phyloP scores from a whole-genome alignment of 2,329 filamentous ascomycete genomes.

The Cyphellophora europaea region DNA sequence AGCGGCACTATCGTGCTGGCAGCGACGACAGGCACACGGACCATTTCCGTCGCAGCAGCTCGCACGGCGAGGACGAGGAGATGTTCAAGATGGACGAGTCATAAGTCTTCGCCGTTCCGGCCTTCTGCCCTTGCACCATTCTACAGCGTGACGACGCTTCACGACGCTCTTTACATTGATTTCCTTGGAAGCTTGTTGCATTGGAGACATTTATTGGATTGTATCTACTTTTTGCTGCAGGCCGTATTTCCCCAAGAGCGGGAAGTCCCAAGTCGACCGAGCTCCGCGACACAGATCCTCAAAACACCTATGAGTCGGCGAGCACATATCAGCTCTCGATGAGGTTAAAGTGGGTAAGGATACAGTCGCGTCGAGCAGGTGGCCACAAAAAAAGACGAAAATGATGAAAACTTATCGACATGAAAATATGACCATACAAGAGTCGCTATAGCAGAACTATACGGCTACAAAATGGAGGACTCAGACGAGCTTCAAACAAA shows the following conservation, averaged over 20 bases:
- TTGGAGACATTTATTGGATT: not conserved
- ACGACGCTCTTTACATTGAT: not conserved
- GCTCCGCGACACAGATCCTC: conserved; percentile 18
- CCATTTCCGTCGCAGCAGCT: conserved; percentile 54
- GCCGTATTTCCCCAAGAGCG: conserved; percentile 3
- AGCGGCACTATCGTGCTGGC: conserved; percentile 60
- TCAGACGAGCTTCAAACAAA: too few relatives aligned
- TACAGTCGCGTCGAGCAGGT: conserved; percentile 19
- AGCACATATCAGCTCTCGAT: conserved; percentile 11
- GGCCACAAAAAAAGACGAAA: not conserved
- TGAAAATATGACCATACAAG: too few relatives aligned
- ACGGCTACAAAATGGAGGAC: too few relatives aligned
- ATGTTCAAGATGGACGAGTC: conserved; percentile 98
- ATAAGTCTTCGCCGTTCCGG: conserved; percentile 18
- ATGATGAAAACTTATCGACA: conserved; percentile 1
- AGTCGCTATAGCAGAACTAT: too few relatives aligned
- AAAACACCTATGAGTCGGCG: conserved; percentile 20
- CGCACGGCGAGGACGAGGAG: conserved; percentile 66
- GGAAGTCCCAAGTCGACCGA: conserved; percentile 4
- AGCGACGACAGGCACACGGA: conserved; percentile 56
- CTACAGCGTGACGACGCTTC: conserved; percentile 4
- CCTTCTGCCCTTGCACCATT: conserved; percentile 6
- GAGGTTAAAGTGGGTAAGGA: conserved; percentile 21
- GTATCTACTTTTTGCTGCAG: not conserved
- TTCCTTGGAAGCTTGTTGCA: not conserved